These are phyloP conservation scores for Ceratobasidium sp. DNA, from an alignment of 1,284 basidiomycete species.

Conservation along the genomic window DNA sequence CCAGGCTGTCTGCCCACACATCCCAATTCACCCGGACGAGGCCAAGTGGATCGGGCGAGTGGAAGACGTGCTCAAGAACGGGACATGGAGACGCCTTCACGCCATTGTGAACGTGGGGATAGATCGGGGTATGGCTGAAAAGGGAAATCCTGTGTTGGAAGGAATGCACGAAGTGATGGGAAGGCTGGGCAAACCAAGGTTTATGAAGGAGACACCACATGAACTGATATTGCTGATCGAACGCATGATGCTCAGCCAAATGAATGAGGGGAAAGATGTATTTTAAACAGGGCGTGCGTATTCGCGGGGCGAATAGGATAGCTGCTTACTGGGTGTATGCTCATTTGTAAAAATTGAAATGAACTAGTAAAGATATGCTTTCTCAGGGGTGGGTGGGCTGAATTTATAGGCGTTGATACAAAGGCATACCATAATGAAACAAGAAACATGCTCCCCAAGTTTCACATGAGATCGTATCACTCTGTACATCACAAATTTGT, in stretches of 20 bases:
- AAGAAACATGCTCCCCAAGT: too few relatives aligned
- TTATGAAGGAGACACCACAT: conserved; percentile 25
- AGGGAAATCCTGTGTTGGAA: background rate
- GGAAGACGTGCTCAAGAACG: conserved; percentile 32
- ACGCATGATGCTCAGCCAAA: conserved; percentile 6
- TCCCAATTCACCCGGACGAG: conserved; percentile 33
- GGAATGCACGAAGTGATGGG: background rate
- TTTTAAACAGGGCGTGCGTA: background rate
- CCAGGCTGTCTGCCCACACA: conserved; percentile 20
- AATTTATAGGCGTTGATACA: too few relatives aligned
- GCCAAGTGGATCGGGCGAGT: conserved; percentile 32
- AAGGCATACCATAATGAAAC: too few relatives aligned
- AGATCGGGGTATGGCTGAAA: background rate
- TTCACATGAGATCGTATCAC: too few relatives aligned
- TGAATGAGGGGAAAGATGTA: conserved; percentile 25
- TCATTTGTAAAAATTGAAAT: background rate
- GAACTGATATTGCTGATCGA: conserved; percentile 19
- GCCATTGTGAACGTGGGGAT: background rate
- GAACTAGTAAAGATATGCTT: background rate
- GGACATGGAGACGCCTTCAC: background rate
- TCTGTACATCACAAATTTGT: too few relatives aligned
- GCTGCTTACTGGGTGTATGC: background rate
- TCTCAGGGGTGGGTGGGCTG: too few relatives aligned
- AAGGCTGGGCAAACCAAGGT: conserved; percentile 2
- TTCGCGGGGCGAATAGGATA: background rate